Conservation (phyloP, 495 filamentous ascomycete genomes). For the Amphirosellinia nigrospora region DNA sequence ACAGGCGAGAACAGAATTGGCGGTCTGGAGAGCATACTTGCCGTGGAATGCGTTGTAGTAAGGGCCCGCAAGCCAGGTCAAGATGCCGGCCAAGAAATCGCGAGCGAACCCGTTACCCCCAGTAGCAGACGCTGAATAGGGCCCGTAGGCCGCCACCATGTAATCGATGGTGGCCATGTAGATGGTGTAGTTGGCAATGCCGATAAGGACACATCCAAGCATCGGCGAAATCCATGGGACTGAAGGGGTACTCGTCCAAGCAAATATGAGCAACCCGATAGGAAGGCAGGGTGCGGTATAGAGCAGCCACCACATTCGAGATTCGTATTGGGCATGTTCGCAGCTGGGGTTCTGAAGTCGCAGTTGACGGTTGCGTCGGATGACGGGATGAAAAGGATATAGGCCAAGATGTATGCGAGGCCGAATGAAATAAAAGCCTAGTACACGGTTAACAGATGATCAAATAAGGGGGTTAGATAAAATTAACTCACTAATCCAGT, state of each 20-base stretch:
- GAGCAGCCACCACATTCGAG: constrained; percentile 64
- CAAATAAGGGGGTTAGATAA: not conserved
- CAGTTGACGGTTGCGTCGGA: constrained; percentile 61
- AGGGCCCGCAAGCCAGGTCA: constrained; percentile 74
- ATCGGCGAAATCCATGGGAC: constrained; percentile 67
- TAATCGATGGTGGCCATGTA: constrained; percentile 87
- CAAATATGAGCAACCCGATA: constrained; percentile 73
- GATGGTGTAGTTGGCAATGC: constrained; percentile 71
- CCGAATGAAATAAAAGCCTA: constrained; percentile 67
- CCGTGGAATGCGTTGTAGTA: constrained; percentile 69
- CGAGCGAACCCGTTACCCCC: constrained; percentile 73
- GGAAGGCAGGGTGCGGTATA: constrained; percentile 71
- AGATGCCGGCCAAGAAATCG: constrained; percentile 81
- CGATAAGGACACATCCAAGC: constrained; percentile 65
- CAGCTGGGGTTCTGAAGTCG: constrained; percentile 55
- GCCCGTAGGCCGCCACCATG: constrained; percentile 80
- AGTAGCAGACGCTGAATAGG: constrained; percentile 78
- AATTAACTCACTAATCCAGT: constrained; percentile 54
- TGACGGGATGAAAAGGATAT: constrained; percentile 65
- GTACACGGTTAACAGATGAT: not conserved
- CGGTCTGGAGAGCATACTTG: constrained; percentile 60
- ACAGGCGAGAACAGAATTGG: constrained; percentile 72
- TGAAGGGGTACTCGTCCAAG: constrained; percentile 66
- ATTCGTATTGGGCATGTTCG: constrained; percentile 67
- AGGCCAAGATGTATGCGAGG: constrained; percentile 68